Percentiles rank a stretch among this genome's conserved stretches.
Evolutionary conservation across 75 land plant species (phyloP).

Genomic region (Chamaecyparis obtusa): DNA sequence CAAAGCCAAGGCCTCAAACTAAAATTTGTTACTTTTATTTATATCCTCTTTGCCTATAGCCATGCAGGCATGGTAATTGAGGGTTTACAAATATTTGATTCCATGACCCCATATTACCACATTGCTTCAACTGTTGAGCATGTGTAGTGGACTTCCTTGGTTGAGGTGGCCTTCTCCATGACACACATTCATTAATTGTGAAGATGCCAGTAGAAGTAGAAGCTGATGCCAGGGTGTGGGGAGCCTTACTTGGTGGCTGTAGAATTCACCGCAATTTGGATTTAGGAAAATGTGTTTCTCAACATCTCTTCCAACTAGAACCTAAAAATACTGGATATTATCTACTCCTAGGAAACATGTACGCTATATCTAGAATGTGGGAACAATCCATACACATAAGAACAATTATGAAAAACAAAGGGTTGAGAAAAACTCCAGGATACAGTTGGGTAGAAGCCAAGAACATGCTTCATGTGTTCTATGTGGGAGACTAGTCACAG

Average conservation of each 20-base stretch:
- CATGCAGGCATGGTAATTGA: constrained; percentile 14
- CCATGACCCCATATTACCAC: background rate
- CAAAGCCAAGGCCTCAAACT: constrained; percentile 7
- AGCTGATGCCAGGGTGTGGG: constrained; percentile 18
- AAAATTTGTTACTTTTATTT: constrained; percentile 9
- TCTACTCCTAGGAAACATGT: constrained; percentile 28
- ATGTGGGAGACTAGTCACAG: constrained; percentile 23
- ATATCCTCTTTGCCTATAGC: constrained; percentile 3
- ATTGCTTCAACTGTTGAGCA: constrained; percentile 8
- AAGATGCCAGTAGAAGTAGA: background rate
- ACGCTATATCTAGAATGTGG: constrained; percentile 20
- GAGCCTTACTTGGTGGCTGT: constrained; percentile 26
- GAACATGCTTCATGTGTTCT: constrained; percentile 32
- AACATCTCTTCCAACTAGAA: constrained; percentile 16
- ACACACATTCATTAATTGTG: constrained; percentile 14
- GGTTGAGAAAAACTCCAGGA: constrained; percentile 13
- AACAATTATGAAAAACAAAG: constrained; percentile 8
- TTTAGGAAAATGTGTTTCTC: constrained; percentile 12
- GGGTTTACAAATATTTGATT: background rate
- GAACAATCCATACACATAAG: constrained; percentile 18
- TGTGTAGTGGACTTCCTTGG: constrained; percentile 17
- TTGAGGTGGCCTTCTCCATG: constrained; percentile 19
- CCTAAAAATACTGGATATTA: constrained; percentile 23
- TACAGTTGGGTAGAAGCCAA: constrained; percentile 37
- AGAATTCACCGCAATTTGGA: constrained; percentile 19